A percentile compares a stretch with the other conserved stretches of the same genome.
These are phyloP conservation scores for Leccinum proximum DNA, from an alignment of 1,284 basidiomycete genomes.

Conservation along the genomic window DNA sequence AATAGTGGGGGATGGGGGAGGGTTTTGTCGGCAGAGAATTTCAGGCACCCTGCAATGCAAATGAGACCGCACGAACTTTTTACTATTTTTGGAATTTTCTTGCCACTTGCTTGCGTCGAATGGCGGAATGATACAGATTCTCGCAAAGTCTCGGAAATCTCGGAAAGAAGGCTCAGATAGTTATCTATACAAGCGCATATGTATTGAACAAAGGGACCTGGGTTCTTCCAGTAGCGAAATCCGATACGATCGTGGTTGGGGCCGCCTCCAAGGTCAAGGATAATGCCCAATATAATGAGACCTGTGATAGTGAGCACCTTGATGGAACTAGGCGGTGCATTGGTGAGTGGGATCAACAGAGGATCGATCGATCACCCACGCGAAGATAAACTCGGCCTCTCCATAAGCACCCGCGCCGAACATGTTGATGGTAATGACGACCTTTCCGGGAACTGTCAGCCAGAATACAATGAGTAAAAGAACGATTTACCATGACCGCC, in stretches of 20 bases:
- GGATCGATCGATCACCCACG: conserved; percentile 26
- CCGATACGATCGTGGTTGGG: conserved; percentile 49
- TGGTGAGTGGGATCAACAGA: neutral
- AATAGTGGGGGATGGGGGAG: too few species aligned
- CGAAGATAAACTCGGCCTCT: conserved; percentile 55
- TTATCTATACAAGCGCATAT: too few species aligned
- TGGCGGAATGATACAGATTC: too few species aligned
- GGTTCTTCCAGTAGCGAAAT: conserved; percentile 52
- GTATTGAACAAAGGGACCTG: conserved; percentile 53
- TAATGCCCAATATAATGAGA: conserved; percentile 38
- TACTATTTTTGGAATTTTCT: too few species aligned
- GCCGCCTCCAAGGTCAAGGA: conserved; percentile 59
- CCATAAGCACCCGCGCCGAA: conserved; percentile 52
- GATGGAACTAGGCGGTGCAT: conserved; percentile 41
- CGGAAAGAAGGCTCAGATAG: too few species aligned
- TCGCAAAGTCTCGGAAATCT: too few species aligned
- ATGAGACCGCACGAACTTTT: too few species aligned
- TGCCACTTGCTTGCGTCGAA: too few species aligned
- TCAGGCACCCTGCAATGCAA: too few species aligned
- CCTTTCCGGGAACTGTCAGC: conserved; percentile 20
- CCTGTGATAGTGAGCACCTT: conserved; percentile 62
- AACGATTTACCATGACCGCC: conserved; percentile 45
- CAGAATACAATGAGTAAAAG: neutral
- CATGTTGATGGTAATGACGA: conserved; percentile 68
- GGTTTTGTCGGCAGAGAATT: too few species aligned